These are phyloP conservation scores for Centaurea solstitialis DNA, from an alignment of 129 eudicot genomes.

Conservation along the genomic window DNA sequence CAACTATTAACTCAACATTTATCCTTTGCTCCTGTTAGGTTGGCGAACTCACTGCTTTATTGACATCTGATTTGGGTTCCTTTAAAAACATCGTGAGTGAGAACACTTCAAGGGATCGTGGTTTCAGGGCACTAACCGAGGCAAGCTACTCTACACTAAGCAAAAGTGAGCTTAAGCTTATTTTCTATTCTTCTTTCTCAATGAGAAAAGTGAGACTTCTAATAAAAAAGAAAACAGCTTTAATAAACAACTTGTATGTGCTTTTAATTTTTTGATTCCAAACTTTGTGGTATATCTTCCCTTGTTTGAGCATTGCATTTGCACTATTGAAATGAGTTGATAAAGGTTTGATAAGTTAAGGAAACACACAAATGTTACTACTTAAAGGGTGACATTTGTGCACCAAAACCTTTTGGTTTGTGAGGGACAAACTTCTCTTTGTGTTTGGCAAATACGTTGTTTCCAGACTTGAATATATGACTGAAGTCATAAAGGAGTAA, in stretches of 20 bases:
- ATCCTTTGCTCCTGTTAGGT: conserved; percentile 51
- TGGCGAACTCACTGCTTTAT: conserved; percentile 90
- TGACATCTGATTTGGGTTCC: conserved; percentile 95
- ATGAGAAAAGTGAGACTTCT: conserved; percentile 25
- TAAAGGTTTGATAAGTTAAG: background rate
- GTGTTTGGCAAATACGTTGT: background rate
- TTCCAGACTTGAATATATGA: background rate
- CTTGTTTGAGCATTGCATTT: background rate
- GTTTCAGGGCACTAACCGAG: conserved; percentile 98
- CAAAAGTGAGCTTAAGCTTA: conserved; percentile 78
- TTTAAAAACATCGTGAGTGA: conserved; percentile 84
- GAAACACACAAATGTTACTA: background rate
- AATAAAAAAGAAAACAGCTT: background rate
- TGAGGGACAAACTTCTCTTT: background rate
- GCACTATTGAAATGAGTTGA: background rate
- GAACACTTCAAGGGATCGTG: conserved; percentile 93
- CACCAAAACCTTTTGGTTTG: background rate
- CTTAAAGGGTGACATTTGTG: background rate
- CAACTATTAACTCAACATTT: conserved; percentile 5
- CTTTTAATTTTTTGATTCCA: conserved; percentile 3
- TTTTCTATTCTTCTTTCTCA: conserved; percentile 33
- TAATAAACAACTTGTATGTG: background rate
- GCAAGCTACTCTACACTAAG: conserved; percentile 97
- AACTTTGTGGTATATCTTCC: background rate
- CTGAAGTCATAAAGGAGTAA: background rate